These are phyloP conservation scores for Thermomucor indicae-seudaticae DNA, from an alignment of 371 early-diverging fungal genomes.

Conservation along the genomic window DNA sequence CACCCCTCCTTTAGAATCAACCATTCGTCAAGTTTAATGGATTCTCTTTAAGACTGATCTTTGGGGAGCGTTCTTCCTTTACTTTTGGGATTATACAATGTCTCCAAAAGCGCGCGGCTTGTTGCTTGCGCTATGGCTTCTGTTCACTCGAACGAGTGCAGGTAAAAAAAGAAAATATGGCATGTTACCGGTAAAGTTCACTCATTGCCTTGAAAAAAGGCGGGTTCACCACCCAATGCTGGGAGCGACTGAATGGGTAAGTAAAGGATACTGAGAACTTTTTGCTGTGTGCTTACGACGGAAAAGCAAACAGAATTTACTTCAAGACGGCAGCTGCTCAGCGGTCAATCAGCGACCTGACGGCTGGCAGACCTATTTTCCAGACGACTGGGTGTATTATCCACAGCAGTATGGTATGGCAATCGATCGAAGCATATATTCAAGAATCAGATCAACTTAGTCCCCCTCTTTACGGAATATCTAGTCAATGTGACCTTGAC, in stretches of 20 bases:
- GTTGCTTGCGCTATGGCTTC: too few relatives aligned
- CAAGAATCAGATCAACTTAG: neutral
- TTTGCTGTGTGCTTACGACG: neutral
- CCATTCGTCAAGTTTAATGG: too few relatives aligned
- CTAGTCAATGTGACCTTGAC: constrained; percentile 34
- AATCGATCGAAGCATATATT: neutral
- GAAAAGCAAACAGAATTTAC: constrained; percentile 34
- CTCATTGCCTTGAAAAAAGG: neutral
- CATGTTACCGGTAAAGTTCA: neutral
- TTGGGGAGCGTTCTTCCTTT: too few relatives aligned
- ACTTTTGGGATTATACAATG: too few relatives aligned
- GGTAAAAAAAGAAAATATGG: too few relatives aligned
- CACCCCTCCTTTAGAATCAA: too few relatives aligned
- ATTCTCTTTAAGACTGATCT: too few relatives aligned
- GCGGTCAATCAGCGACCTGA: constrained; percentile 15
- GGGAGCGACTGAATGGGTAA: constrained; percentile 16
- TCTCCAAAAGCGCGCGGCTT: too few relatives aligned
- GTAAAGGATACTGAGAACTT: neutral
- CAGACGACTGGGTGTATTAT: constrained; percentile 45
- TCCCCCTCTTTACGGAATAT: neutral
- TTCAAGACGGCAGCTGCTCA: constrained; percentile 28
- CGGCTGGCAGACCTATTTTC: constrained; percentile 31
- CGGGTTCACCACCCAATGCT: constrained; percentile 14
- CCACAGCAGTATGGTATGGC: constrained; percentile 36
- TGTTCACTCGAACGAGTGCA: too few relatives aligned